A percentile compares a stretch with the other conserved stretches of the same genome.
phyloP scores from a whole-genome alignment of 192 early-diverging fungal genomes.

The Jimgerdemannia lactiflua region DNA sequence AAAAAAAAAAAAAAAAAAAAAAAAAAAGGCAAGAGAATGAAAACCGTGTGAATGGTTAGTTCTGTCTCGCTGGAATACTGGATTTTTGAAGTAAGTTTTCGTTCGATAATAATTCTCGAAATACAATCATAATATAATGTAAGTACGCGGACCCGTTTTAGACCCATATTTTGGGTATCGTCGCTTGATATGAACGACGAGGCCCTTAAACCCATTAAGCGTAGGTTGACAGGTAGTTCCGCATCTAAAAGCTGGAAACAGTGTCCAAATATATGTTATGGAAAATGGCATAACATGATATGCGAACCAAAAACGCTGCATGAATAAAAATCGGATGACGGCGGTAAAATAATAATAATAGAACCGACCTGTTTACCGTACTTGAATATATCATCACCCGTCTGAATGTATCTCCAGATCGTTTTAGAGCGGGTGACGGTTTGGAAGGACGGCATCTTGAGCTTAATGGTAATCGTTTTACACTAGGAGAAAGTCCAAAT shows the following conservation, averaged over 20 bases:
- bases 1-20: no score
- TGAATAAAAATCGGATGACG: no score
- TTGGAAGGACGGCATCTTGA: slow-evolving; percentile 44
- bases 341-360: no score
- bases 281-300: not conserved
- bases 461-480: slow-evolving; percentile 38
- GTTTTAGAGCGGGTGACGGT: slow-evolving; percentile 39
- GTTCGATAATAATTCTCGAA: no score
- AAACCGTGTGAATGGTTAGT: no score
- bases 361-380: slow-evolving; percentile 24
- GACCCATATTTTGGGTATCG: slow-evolving; percentile 2
- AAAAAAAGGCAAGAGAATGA: no score
- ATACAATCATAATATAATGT: no score
- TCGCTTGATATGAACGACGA: slow-evolving; percentile 16
- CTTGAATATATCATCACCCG: slow-evolving; percentile 25
- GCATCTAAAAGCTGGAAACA: slow-evolving; percentile 31
- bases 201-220: slow-evolving; percentile 46
- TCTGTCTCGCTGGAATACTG: no score
- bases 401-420: slow-evolving; percentile 22
- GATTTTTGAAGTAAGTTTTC: no score
- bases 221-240: slow-evolving; percentile 46
- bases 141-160: no score
- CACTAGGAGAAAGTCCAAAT: slow-evolving; percentile 19
- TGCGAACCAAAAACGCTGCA: no score
- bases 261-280: no score